Percentiles rank a stretch among this genome's conserved stretches.
Conservation (phyloP, 805 yeast species). For the Grigorovia transvaalensis region DNA sequence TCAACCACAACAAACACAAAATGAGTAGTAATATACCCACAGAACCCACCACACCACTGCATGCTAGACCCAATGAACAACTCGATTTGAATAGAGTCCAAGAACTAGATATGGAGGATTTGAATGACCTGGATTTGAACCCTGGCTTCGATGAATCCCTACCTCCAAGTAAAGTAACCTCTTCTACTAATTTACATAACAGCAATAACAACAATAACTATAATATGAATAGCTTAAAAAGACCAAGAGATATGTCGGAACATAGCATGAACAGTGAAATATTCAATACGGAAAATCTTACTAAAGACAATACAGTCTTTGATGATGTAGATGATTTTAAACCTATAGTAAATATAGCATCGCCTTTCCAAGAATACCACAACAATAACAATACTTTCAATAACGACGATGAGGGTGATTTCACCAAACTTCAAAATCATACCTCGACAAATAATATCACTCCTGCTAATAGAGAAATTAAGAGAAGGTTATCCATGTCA, state of each 20-base stretch:
- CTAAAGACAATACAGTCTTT: constrained; percentile 4
- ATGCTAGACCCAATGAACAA: constrained; percentile 21
- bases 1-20: not conserved
- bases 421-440: not conserved
- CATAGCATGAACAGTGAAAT: not conserved
- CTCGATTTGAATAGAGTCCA: constrained; percentile 15
- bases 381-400: not conserved
- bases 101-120: constrained; percentile 21
- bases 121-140: constrained; percentile 20
- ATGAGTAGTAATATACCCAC: constrained; percentile 2
- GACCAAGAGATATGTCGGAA: not conserved
- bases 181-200: not conserved
- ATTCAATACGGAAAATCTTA: constrained; percentile 1
- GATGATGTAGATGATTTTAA: constrained; percentile 25
- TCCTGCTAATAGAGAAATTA: constrained; percentile 1
- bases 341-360: constrained; percentile 21
- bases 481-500: constrained; percentile 29
- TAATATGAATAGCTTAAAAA: not conserved
- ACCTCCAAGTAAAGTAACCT: constrained; percentile 4
- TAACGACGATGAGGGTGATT: not conserved
- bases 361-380: constrained; percentile 13
- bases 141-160: constrained; percentile 13
- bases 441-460: not conserved
- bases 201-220: not conserved
- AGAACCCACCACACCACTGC: constrained; percentile 24